Evolutionary conservation across 2,329 filamentous ascomycete species (phyloP).

Genomic region (Neoscytalidium dimidiatum): DNA sequence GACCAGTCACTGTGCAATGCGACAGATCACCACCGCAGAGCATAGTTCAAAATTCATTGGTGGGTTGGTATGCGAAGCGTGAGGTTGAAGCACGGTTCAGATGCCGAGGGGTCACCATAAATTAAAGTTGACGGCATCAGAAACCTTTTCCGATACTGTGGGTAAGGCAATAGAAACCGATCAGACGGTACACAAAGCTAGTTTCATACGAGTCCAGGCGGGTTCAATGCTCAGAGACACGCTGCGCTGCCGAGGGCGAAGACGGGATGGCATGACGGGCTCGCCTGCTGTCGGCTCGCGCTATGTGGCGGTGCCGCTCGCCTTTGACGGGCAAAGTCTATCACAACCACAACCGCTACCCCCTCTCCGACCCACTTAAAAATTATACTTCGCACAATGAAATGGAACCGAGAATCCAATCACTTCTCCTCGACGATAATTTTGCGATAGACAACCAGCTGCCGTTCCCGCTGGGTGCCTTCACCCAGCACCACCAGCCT

Average conservation of each 20-base stretch:
- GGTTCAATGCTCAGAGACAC: not conserved
- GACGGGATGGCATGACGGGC: not conserved
- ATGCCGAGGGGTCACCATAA: not conserved
- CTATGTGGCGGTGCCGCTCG: not conserved
- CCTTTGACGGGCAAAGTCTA: conserved; percentile 14
- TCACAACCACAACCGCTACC: conserved; percentile 14
- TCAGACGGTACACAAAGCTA: not conserved
- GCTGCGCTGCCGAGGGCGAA: not conserved
- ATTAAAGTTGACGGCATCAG: not conserved
- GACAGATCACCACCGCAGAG: not conserved
- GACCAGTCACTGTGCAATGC: not conserved
- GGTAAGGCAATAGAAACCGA: not conserved
- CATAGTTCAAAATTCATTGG: not conserved
- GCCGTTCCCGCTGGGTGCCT: conserved; percentile 17
- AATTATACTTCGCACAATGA: conserved; percentile 19
- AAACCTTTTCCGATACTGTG: not conserved
- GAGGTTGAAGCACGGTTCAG: not conserved
- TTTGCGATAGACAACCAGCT: conserved; percentile 19
- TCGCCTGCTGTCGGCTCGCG: not conserved
- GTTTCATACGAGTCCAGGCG: not conserved
- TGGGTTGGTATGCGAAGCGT: not conserved
- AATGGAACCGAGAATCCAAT: conserved; percentile 21
- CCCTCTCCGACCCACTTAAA: conserved; percentile 18
- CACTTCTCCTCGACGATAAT: conserved; percentile 19
- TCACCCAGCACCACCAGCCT: conserved; percentile 1